Percentiles rank a stretch among this genome's conserved stretches.
phyloP scores from a whole-genome alignment of 257 asterid species.

The Forsythia viridissima region DNA sequence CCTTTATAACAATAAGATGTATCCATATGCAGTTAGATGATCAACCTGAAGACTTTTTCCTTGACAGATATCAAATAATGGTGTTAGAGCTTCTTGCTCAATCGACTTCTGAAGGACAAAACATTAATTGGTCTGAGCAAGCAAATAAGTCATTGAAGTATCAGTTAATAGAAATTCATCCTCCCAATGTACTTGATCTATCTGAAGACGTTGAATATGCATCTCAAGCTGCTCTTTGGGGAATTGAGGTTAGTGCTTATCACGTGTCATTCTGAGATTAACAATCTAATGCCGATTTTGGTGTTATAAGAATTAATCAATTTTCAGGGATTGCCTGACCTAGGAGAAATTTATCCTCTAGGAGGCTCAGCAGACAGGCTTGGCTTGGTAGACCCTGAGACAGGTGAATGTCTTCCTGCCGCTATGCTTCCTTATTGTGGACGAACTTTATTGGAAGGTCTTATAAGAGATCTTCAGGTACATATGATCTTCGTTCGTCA shows the following conservation, averaged over 20 bases:
- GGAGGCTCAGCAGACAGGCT: constrained; percentile 99
- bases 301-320: constrained; percentile 38
- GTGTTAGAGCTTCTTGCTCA: constrained; percentile 81
- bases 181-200: constrained; percentile 84
- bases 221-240: constrained; percentile 93
- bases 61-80: constrained; percentile 72
- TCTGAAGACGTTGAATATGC: constrained; percentile 80
- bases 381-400: constrained; percentile 80
- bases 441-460: constrained; percentile 91
- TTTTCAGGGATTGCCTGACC: constrained; percentile 94
- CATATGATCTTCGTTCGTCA: constrained; percentile 13
- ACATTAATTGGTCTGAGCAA: constrained; percentile 46
- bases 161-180: constrained; percentile 71
- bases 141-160: constrained; percentile 39
- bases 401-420: constrained; percentile 98
- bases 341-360: constrained; percentile 98
- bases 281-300: constrained; percentile 21
- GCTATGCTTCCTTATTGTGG: constrained; percentile 99
- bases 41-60: constrained; percentile 14
- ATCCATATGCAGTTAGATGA: constrained; percentile 19
- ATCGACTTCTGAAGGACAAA: constrained; percentile 52
- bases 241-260: constrained; percentile 78
- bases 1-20: constrained; percentile 1
- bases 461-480: constrained; percentile 99
- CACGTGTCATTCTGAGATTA: constrained; percentile 14